A percentile compares a stretch with the other conserved stretches of the same genome.
Conservation (phyloP, 768 basidiomycete genomes). For the Suillus tomentosus region DNA sequence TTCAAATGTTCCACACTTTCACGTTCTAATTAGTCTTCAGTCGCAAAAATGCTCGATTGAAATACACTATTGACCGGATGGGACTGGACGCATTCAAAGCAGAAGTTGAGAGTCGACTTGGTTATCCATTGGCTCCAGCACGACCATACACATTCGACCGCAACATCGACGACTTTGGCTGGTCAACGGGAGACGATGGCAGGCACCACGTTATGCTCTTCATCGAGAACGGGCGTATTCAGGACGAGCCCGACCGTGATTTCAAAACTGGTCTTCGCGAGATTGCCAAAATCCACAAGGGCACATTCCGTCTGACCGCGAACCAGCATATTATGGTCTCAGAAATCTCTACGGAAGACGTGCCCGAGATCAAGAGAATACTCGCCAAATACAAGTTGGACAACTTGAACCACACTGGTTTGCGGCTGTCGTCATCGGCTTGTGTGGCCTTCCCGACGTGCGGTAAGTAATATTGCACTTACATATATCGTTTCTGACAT, state of each 20-base stretch:
- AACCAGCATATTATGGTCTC: slow-evolving; percentile 94
- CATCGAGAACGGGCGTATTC: slow-evolving; percentile 97
- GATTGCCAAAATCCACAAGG: slow-evolving; percentile 94
- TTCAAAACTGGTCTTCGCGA: slow-evolving; percentile 93
- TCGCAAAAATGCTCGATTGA: slow-evolving; percentile 86
- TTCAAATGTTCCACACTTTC: neutral
- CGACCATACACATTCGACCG: slow-evolving; percentile 80
- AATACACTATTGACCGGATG: slow-evolving; percentile 97
- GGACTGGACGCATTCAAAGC: slow-evolving; percentile 84
- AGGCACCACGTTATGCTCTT: slow-evolving; percentile 91
- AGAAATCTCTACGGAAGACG: slow-evolving; percentile 73
- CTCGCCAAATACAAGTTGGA: slow-evolving; percentile 88
- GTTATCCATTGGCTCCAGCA: slow-evolving; percentile 72
- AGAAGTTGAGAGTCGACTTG: slow-evolving; percentile 88
- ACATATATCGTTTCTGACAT: slow-evolving; percentile 11
- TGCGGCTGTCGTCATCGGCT: slow-evolving; percentile 89
- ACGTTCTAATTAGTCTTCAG: slow-evolving; percentile 32
- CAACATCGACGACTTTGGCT: slow-evolving; percentile 94
- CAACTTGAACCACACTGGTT: slow-evolving; percentile 73
- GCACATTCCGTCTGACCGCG: slow-evolving; percentile 88
- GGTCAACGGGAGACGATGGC: slow-evolving; percentile 86
- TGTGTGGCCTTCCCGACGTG: slow-evolving; percentile 99
- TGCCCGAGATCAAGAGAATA: slow-evolving; percentile 75
- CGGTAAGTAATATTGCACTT: slow-evolving; percentile 39
- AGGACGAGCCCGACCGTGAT: slow-evolving; percentile 85